Evolutionary conservation across 331 rosid species (phyloP).

Genomic region (Acacia concinna): DNA sequence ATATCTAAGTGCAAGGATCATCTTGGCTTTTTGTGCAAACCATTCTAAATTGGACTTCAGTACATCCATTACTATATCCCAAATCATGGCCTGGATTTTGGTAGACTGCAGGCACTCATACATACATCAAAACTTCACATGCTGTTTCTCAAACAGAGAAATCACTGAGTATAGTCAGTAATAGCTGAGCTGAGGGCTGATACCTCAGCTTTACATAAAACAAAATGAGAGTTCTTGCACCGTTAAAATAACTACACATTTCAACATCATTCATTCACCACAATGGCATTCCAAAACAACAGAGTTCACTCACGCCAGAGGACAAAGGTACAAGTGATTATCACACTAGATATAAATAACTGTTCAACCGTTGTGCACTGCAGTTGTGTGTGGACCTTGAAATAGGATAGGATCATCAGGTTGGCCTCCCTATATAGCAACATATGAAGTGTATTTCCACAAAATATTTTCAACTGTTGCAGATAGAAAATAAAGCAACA

Average conservation of each 20-base stretch:
- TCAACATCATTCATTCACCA: neutral
- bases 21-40: neutral
- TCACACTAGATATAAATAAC: conserved; percentile 21
- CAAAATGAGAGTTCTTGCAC: conserved; percentile 16
- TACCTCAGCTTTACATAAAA: conserved; percentile 5
- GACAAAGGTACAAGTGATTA: conserved; percentile 1
- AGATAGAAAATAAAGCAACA: conserved; percentile 5
- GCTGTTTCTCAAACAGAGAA: conserved; percentile 25
- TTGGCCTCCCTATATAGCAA: neutral
- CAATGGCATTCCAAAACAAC: conserved; percentile 9
- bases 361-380: neutral
- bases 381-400: conserved; percentile 7
- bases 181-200: neutral
- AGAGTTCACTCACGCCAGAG: conserved; percentile 11
- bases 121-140: neutral
- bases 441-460: neutral
- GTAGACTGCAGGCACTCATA: neutral
- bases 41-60: conserved; percentile 5
- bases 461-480: conserved; percentile 22
- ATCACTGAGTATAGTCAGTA: neutral
- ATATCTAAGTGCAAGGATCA: neutral
- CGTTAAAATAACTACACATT: neutral
- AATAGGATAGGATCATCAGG: neutral
- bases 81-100: conserved; percentile 5
- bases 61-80: conserved; percentile 5